Base-by-base conservation (phyloP, 148 eudicot genomes). In the Spergularia marina region DNA sequence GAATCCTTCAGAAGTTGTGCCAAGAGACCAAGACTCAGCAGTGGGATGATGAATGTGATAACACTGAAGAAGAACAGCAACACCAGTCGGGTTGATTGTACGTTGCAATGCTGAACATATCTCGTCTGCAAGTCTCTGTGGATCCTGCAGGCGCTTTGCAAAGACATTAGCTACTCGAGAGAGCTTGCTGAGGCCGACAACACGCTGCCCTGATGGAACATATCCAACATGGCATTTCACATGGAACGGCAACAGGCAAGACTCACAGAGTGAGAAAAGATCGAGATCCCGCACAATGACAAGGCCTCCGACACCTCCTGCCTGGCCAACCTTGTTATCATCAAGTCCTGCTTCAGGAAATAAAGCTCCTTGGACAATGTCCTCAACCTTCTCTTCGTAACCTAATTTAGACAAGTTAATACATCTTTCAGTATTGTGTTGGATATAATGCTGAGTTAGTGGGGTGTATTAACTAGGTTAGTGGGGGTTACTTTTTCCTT, bases 261-360 rank as follows among this genome's bases (percentile, higher is more conserved):
- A 89, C 81, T 95, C 96, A 54, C 98, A 95, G 72, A 86, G 87
- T 12, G 98, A 92, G 82, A 90, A 95, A 66, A 90, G 87, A 76
- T 90, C 94, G n/a, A 95, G 88, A 87, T 92, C 98, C 58, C 97
- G 86, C 65, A 95, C 96, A 59, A 95, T 76, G 30, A 95, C 98
- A 63, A 90, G 88, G 64, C 98, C 98, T 55, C 97, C 97, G 0
- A 71, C 86, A 79, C 98, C 98, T 65, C 97, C 98, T 77, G 97
- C 98, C 40, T 87, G 89, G 18, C 98, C 98, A n/a, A 74, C 77
- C 58, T 80, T 82, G 53, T 64, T 84, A 69, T 67, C 21, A 25
- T 86, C 93, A 55, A 87, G 68, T 39, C 97, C 97, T 65, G 89
- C 89, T 88, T 95, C 98, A 7, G 98, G 94, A 78, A 95, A 95